Conservation (phyloP, 129 eudicot genomes). For the Chrysanthemum seticuspe region DNA sequence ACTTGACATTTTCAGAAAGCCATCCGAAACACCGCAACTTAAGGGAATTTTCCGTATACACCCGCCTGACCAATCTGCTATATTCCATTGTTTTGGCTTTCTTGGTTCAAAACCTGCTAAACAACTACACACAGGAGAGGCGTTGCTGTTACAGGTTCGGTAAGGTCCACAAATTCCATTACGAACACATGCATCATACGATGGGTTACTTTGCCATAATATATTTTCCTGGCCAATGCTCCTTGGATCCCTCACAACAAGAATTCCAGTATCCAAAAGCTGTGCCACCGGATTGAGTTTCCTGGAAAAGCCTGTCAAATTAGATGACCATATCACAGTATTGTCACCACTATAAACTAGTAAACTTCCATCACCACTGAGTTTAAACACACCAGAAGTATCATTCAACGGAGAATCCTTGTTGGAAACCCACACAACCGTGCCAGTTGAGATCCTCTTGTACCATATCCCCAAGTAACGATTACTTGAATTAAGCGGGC, state of each 20-base stretch:
- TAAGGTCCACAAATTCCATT: conserved; percentile 24
- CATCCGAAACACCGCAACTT: conserved; percentile 10
- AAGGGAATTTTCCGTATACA: conserved; percentile 22
- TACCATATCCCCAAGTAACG: conserved; percentile 34
- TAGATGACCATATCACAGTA: conserved; percentile 5
- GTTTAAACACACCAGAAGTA: conserved; percentile 3
- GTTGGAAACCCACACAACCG: conserved; percentile 31
- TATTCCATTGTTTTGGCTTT: conserved; percentile 12
- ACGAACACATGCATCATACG: conserved; percentile 16
- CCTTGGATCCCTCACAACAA: conserved; percentile 9
- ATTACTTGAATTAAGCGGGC: conserved; percentile 19
- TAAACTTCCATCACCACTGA: conserved; percentile 20
- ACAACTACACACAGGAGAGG: conserved; percentile 21
- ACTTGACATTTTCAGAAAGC: conserved; percentile 11
- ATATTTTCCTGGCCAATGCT: background rate
- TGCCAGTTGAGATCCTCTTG: conserved; percentile 31
- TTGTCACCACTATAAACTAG: background rate
- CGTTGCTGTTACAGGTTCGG: conserved; percentile 11
- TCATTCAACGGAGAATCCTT: conserved; percentile 9
- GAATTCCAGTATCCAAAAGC: conserved; percentile 26
- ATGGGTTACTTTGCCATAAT: conserved; percentile 27
- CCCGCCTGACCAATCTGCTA: conserved; percentile 31
- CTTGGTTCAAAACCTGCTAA: conserved; percentile 23
- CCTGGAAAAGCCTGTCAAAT: background rate
- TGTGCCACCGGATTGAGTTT: background rate